Evolutionary conservation across 352 stramenopile species (phyloP).

Genomic region (Phytophthora kernoviae): DNA sequence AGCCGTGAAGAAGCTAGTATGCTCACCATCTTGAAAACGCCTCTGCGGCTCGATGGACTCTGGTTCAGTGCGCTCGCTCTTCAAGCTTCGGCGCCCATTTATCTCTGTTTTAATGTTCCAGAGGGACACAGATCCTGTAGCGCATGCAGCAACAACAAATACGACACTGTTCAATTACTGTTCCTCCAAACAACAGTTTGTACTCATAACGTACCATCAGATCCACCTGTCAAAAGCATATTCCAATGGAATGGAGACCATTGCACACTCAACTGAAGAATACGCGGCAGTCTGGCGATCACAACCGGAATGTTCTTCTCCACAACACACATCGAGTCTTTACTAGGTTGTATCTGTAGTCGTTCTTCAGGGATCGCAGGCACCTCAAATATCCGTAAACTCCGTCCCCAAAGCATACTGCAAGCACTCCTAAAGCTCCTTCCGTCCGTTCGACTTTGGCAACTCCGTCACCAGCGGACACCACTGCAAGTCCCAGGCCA

Average conservation of each 20-base stretch:
- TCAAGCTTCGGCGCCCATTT: constrained; percentile 8
- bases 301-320: constrained; percentile 57
- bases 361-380: constrained; percentile 44
- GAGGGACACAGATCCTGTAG: constrained; percentile 68
- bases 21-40: constrained; percentile 80
- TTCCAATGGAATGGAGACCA: constrained; percentile 80
- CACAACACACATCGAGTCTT: constrained; percentile 31
- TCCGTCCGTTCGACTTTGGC: constrained; percentile 13
- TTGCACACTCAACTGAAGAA: constrained; percentile 71
- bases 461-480: constrained; percentile 58
- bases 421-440: constrained; percentile 65
- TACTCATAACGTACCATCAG: constrained; percentile 52
- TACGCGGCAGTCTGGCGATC: constrained; percentile 39
- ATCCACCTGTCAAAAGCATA: constrained; percentile 78
- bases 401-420: constrained; percentile 78
- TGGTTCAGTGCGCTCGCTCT: not conserved
- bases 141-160: constrained; percentile 8
- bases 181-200: not conserved
- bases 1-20: not conserved
- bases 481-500: constrained; percentile 86
- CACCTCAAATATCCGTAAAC: constrained; percentile 71
- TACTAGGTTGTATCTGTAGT: constrained; percentile 26
- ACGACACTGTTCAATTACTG: not conserved
- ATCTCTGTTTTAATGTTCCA: constrained; percentile 73
- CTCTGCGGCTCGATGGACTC: constrained; percentile 67